Conservation (phyloP, 2,329 filamentous ascomycete genomes). For the Davidsoniella virescens region DNA sequence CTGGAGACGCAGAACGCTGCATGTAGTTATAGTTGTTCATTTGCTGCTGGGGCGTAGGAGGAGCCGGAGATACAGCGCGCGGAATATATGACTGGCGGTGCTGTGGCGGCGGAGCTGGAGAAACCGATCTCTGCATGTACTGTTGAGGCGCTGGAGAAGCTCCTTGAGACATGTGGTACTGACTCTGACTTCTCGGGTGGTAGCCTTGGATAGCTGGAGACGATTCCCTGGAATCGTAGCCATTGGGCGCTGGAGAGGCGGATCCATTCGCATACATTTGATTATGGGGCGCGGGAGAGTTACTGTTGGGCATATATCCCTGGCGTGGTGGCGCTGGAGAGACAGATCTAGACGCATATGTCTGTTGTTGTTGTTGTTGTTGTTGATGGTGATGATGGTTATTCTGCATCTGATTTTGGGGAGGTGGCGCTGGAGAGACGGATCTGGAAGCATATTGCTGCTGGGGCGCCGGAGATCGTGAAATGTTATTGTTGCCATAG, state of each 20-base stretch:
- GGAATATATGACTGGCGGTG: conserved; percentile 17
- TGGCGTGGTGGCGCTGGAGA: conserved; percentile 5
- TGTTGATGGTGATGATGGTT: not conserved
- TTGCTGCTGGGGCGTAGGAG: conserved; percentile 16
- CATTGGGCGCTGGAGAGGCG: conserved; percentile 16
- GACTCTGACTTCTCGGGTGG: conserved; percentile 11
- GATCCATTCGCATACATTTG: too few species aligned
- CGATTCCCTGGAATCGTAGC: conserved; percentile 14
- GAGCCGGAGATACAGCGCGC: conserved; percentile 24
- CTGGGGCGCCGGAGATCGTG: conserved; percentile 6
- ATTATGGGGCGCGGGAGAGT: too few species aligned
- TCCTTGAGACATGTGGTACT: conserved; percentile 15
- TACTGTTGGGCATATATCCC: not conserved
- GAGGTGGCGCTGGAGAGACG: conserved; percentile 10
- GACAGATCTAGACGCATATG: conserved; percentile 1
- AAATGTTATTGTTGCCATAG: conserved; percentile 8
- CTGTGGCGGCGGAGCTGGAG: conserved; percentile 20
- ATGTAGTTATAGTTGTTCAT: conserved; percentile 13
- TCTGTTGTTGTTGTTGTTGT: not conserved
- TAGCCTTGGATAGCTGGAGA: conserved; percentile 20
- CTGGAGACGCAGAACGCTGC: conserved; percentile 15
- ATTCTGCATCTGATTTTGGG: not conserved
- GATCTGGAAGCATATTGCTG: conserved; percentile 9
- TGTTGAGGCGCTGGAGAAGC: conserved; percentile 20
- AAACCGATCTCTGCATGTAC: conserved; percentile 17